Evolutionary conservation across 2,329 filamentous ascomycete genomes (phyloP).

Genomic region (Cladophialophora psammophila): DNA sequence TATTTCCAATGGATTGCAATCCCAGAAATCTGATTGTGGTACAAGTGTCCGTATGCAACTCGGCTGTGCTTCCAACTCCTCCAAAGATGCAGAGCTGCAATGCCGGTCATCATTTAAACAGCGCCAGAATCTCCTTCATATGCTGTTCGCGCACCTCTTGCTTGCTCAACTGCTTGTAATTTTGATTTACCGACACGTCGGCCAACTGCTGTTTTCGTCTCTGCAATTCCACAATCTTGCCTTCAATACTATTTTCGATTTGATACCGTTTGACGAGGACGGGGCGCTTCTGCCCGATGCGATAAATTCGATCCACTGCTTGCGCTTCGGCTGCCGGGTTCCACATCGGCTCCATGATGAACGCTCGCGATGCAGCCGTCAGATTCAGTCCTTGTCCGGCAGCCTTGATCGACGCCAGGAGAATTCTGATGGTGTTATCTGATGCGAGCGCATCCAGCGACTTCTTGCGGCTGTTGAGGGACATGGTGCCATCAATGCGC

Average conservation of each 20-base stretch:
- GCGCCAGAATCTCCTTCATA: constrained; percentile 40
- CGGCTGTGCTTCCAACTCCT: background rate
- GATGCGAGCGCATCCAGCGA: constrained; percentile 81
- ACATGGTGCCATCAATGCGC: constrained; percentile 92
- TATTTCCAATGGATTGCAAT: background rate
- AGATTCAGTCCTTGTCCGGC: constrained; percentile 92
- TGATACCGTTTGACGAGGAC: constrained; percentile 89
- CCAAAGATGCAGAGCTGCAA: background rate
- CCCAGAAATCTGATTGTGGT: background rate
- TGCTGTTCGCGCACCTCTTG: constrained; percentile 39
- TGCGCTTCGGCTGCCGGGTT: constrained; percentile 95
- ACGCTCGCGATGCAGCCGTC: constrained; percentile 83
- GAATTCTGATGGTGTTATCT: constrained; percentile 74
- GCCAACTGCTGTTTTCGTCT: constrained; percentile 92
- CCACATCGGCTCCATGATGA: constrained; percentile 98
- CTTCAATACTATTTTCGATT: constrained; percentile 90
- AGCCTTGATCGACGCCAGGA: constrained; percentile 90
- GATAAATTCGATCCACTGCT: constrained; percentile 90
- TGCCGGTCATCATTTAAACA: constrained; percentile 37
- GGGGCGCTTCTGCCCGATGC: constrained; percentile 85
- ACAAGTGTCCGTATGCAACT: background rate
- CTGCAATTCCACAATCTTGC: constrained; percentile 89
- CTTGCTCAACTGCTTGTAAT: constrained; percentile 41
- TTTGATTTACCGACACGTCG: constrained; percentile 80
- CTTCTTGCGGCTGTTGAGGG: constrained; percentile 72